Evolutionary conservation across 441 rosid genomes (phyloP).

Genomic region (Populus hybrid): DNA sequence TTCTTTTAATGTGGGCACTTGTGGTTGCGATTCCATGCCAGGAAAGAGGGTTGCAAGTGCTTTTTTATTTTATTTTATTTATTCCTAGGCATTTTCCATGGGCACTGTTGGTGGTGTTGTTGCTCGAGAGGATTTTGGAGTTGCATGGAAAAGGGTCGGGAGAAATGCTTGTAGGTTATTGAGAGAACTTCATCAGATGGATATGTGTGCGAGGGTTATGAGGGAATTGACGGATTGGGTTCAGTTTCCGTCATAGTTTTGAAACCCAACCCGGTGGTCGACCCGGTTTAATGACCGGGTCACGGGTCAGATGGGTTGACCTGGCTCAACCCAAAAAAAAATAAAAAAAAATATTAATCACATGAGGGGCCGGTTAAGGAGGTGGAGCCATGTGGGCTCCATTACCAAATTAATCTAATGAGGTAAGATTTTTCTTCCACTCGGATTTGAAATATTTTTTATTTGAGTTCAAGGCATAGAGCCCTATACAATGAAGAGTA

Average conservation of each 20-base stretch:
- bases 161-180: constrained; percentile 71
- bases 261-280: no score
- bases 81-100: constrained; percentile 61
- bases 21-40: constrained; percentile 51
- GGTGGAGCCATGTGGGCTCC: no score
- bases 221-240: constrained; percentile 64
- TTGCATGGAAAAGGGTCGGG: constrained; percentile 70
- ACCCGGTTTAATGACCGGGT: no score
- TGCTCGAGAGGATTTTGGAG: constrained; percentile 74
- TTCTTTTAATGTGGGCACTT: constrained; percentile 40
- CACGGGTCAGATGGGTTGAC: no score
- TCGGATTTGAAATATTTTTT: no score
- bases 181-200: constrained; percentile 76
- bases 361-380: no score
- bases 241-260: constrained; percentile 67
- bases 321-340: no score
- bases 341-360: no score
- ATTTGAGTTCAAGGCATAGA: no score
- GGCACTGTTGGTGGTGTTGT: constrained; percentile 52
- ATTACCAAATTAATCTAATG: no score
- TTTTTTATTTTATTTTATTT: constrained; percentile 31
- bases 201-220: constrained; percentile 54
- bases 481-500: no score
- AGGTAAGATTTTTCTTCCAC: no score
- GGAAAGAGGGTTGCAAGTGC: constrained; percentile 60